phyloP scores from a whole-genome alignment of 2,329 filamentous ascomycete species.

The Periconia sp. region DNA sequence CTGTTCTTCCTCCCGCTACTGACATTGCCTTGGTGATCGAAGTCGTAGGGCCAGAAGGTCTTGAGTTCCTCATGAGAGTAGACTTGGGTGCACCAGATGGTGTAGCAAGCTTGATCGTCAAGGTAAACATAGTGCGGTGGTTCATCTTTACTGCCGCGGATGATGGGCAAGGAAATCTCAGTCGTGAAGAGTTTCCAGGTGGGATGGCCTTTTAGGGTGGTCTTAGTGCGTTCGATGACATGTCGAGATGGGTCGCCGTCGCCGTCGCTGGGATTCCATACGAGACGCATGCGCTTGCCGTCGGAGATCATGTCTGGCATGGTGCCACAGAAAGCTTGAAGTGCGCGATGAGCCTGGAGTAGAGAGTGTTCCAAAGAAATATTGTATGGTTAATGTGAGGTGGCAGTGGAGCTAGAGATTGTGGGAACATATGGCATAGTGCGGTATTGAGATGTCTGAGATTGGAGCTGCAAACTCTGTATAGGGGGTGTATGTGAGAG shows the following conservation, averaged over 20 bases:
- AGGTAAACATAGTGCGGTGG: constrained; percentile 49
- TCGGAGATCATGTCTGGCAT: constrained; percentile 28
- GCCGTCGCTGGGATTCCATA: constrained; percentile 48
- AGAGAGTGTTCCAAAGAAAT: too few species aligned
- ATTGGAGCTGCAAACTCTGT: too few species aligned
- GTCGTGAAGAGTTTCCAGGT: constrained; percentile 50
- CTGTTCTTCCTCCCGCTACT: constrained; percentile 40
- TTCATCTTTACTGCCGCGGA: constrained; percentile 26
- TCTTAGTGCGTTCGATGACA: constrained; percentile 17
- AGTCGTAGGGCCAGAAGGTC: constrained; percentile 48
- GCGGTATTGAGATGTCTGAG: too few species aligned
- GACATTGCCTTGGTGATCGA: constrained; percentile 39
- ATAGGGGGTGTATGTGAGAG: too few species aligned
- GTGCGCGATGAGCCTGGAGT: too few species aligned
- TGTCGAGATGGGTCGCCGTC: constrained; percentile 40
- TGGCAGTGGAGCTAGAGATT: too few species aligned
- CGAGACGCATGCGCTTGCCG: constrained; percentile 36
- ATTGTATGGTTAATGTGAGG: too few species aligned
- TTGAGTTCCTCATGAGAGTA: constrained; percentile 28
- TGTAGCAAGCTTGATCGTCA: constrained; percentile 47
- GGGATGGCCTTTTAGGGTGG: constrained; percentile 30
- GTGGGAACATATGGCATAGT: too few species aligned
- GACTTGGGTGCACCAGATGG: constrained; percentile 37
- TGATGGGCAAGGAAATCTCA: constrained; percentile 31
- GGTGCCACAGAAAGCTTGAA: too few species aligned